phyloP scores from a whole-genome alignment of 176 grass and related monocot genomes.

The Eleusine indica region DNA sequence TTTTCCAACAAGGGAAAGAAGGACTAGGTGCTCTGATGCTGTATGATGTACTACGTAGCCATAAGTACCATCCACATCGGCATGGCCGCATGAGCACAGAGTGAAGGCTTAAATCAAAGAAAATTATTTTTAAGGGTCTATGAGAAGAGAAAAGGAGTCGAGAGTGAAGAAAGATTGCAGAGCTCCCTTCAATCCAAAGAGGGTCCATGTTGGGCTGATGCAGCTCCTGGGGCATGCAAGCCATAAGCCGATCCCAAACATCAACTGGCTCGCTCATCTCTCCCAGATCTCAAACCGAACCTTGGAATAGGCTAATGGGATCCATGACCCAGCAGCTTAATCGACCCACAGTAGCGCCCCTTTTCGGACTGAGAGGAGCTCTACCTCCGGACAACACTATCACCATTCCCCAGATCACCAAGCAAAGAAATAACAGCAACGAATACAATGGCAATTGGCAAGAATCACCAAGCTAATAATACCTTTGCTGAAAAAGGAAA shows the following conservation, averaged over 20 bases:
- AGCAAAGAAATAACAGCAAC: neutral
- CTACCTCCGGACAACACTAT: constrained; percentile 17
- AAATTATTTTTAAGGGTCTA: no score
- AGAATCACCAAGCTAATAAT: neutral
- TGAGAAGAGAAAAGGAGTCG: no score
- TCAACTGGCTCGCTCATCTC: neutral
- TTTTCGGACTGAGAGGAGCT: constrained; percentile 54
- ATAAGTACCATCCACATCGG: neutral
- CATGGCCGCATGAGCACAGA: neutral
- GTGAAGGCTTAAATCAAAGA: neutral
- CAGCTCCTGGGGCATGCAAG: constrained; percentile 58
- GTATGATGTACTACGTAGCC: neutral
- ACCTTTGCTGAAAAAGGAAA: neutral
- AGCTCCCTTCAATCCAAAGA: constrained; percentile 68
- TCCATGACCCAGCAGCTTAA: constrained; percentile 61
- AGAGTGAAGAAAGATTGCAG: constrained; percentile 23
- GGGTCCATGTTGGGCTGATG: constrained; percentile 37
- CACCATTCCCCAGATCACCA: neutral
- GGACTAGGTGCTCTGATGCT: neutral
- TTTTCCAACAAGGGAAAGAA: constrained; percentile 24
- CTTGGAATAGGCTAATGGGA: constrained; percentile 50
- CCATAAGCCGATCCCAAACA: constrained; percentile 47
- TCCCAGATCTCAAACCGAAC: neutral
- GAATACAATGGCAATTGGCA: neutral
- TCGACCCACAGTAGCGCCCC: constrained; percentile 28